phyloP scores from a whole-genome alignment of 176 grass and related monocot species.

The Bonia amplexicaulis region DNA sequence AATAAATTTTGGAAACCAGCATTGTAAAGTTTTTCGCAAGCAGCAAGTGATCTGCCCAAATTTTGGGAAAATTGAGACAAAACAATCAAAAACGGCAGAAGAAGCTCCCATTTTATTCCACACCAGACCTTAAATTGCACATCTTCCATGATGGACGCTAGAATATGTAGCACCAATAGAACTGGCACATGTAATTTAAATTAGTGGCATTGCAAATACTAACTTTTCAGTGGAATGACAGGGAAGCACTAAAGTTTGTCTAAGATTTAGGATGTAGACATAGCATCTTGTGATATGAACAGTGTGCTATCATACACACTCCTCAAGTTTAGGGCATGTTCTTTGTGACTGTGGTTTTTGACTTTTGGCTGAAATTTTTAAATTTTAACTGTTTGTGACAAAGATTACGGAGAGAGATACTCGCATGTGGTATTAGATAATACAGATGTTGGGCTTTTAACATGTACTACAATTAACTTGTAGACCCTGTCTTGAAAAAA shows the following conservation, averaged over 20 bases:
- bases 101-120: background rate
- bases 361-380: too few species aligned
- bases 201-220: background rate
- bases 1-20: conserved; percentile 89
- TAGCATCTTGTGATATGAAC: background rate
- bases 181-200: background rate
- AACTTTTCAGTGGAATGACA: background rate
- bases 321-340: too few species aligned
- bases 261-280: background rate
- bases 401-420: too few species aligned
- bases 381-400: too few species aligned
- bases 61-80: background rate
- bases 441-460: too few species aligned
- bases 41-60: conserved; percentile 70
- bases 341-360: too few species aligned
- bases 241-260: background rate
- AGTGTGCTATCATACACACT: background rate
- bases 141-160: background rate
- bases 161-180: background rate
- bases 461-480: too few species aligned
- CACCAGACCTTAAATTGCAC: background rate
- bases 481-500: too few species aligned
- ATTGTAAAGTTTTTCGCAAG: conserved; percentile 80
- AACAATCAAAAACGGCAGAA: background rate
- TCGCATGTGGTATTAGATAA: too few species aligned